These are phyloP conservation scores for Neonectria sp. DNA, from an alignment of 2,329 filamentous ascomycete species.

Conservation along the genomic window DNA sequence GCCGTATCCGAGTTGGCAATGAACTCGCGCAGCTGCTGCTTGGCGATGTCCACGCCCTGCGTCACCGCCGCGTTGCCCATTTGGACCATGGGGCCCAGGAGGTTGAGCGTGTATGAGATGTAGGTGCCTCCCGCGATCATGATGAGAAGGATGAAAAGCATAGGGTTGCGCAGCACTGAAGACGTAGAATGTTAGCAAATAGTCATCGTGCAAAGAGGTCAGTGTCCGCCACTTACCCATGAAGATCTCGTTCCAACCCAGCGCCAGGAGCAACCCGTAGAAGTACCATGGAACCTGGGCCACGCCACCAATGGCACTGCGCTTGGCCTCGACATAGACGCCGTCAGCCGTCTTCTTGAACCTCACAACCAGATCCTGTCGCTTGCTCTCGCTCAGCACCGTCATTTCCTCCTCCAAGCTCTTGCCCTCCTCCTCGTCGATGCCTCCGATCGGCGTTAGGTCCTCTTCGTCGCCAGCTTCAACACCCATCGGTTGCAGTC, in stretches of 20 bases:
- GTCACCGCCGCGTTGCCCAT: slow-evolving; percentile 91
- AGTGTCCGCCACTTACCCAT: slow-evolving; percentile 76
- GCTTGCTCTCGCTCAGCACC: slow-evolving; percentile 90
- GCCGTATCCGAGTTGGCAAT: slow-evolving; percentile 90
- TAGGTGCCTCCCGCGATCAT: slow-evolving; percentile 84
- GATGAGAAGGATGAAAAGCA: slow-evolving; percentile 92
- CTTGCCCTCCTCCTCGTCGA: slow-evolving; percentile 95
- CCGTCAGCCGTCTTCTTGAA: slow-evolving; percentile 99
- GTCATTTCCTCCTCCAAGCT: slow-evolving; percentile 97
- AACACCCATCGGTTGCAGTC: slow-evolving; percentile 80
- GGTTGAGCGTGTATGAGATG: slow-evolving; percentile 92
- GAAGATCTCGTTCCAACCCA: slow-evolving; percentile 99
- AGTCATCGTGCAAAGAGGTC: background rate
- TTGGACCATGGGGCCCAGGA: slow-evolving; percentile 95
- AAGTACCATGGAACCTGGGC: slow-evolving; percentile 96
- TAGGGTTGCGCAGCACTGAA: slow-evolving; percentile 90
- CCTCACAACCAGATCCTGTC: slow-evolving; percentile 90
- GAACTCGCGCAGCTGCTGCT: slow-evolving; percentile 91
- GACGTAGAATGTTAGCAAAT: slow-evolving; percentile 27
- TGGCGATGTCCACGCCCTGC: slow-evolving; percentile 92
- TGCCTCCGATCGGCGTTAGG: slow-evolving; percentile 87
- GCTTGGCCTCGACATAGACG: slow-evolving; percentile 97
- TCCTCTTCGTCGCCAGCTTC: slow-evolving; percentile 93
- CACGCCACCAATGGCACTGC: slow-evolving; percentile 94
- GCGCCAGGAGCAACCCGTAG: slow-evolving; percentile 87